Evolutionary conservation across 2,329 filamentous ascomycete species (phyloP), one percentile per base, ranked within the genome.

Genomic region (Penicillium sp.): DNA sequence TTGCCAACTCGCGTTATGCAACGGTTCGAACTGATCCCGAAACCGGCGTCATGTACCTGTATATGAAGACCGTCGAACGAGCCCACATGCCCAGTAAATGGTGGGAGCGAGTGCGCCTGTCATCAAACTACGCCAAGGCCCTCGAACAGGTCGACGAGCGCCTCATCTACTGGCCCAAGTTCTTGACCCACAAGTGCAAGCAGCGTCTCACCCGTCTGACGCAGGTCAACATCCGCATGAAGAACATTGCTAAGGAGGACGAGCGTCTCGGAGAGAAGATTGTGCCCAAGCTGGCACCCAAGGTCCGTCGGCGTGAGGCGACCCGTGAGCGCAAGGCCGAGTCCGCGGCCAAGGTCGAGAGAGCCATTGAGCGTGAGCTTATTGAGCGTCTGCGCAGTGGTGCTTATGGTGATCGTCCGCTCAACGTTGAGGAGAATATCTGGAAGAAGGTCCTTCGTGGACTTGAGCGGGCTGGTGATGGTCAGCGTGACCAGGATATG

Each of bases 381-480:
- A 87, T 99, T 61, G 89, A 97, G 73, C 80, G 93, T 61, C 75
- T 99, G 70, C 81, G 91, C 58, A 91, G 89, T 65, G 93, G 93
- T 38, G 91, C 91, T 3, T 97, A 99, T 71, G 93, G 93, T 46
- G 91, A 97, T 63, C 83, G 89, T 67, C 93, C 93, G 35, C 78
- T 99, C 58, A 99, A 99, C 67, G 91, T 95, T 43, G 93, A 95
- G 70, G 90, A 96, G 70, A 80, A 82, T 12, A 89, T 99, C 54
- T 99, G 93, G 93, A 95, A 95, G 80, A 95, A 91, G 80, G 93
- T 99, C 7, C 82, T 99, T 61, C 84, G 85, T 54, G 89, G 89
- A 3, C 79, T 99, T 72, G 93, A 99, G 79, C 81, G 87, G 60
- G 86, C 87, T 61, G 91, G 92, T 51, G 84, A 95, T 64, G 92